Evolutionary conservation across 1,284 basidiomycete species (phyloP).

Genomic region (Sphaerobolus stellatus): DNA sequence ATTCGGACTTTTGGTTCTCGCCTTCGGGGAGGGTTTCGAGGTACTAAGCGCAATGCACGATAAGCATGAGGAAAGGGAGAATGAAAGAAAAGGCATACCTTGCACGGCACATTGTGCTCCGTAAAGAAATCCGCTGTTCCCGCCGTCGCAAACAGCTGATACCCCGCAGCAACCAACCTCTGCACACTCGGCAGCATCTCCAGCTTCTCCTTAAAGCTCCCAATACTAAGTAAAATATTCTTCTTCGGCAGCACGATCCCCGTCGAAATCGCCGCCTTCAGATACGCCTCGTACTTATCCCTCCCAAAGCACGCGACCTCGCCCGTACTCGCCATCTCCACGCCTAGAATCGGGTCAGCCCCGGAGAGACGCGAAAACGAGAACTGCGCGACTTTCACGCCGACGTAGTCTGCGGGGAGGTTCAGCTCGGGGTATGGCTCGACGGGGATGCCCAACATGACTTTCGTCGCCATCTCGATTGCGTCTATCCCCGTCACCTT

Average conservation of each 20-base stretch:
- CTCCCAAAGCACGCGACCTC: conserved; percentile 98
- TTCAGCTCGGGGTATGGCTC: conserved; percentile 88
- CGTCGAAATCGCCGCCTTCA: conserved; percentile 95
- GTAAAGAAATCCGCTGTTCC: conserved; percentile 96
- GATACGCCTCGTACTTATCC: conserved; percentile 97
- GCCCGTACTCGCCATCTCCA: conserved; percentile 99
- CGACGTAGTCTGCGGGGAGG: conserved; percentile 91
- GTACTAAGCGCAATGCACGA: conserved; percentile 52
- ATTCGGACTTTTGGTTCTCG: conserved; percentile 89
- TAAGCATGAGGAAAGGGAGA: not conserved
- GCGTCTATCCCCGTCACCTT: conserved; percentile 98
- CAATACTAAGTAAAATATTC: conserved; percentile 92
- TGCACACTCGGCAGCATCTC: conserved; percentile 97
- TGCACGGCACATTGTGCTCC: conserved; percentile 83
- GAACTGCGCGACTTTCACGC: conserved; percentile 99
- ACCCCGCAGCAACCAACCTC: conserved; percentile 91
- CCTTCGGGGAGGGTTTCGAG: conserved; percentile 82
- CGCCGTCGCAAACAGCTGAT: conserved; percentile 95
- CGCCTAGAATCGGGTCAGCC: conserved; percentile 97
- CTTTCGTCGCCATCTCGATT: conserved; percentile 97
- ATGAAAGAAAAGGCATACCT: conserved; percentile 47
- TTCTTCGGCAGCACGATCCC: conserved; percentile 94
- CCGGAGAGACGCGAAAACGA: conserved; percentile 94
- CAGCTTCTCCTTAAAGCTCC: conserved; percentile 96
- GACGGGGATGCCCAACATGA: conserved; percentile 91